Base-by-base conservation (phyloP, 768 basidiomycete species). In the Lactifluus echinatus region DNA sequence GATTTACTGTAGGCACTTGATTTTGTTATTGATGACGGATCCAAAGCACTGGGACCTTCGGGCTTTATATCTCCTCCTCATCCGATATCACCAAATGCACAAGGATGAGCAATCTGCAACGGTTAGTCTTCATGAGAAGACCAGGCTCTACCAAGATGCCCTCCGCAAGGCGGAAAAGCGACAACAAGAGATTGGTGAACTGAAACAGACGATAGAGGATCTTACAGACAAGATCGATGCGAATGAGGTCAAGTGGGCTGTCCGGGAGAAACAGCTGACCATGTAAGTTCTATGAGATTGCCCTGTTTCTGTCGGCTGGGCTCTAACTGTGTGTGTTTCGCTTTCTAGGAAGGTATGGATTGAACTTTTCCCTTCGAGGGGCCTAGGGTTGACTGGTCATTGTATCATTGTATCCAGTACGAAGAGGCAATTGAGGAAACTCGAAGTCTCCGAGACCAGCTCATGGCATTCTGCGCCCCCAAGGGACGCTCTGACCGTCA, bases 21-120 rank as follows among this genome's bases (percentile, higher is more conserved):
- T 54, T n/a, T 31, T 17, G 21, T 23, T 15, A n/a, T 36, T 24
- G 24, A 50, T 39, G 14, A 34, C 28, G n/a, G 10, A n/a, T 53
- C 11, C 8, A 36, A n/a, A 62, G 63, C 63, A 63, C 31, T 63
- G 63, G 63, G 63, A 63, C 40, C 56, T 63, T 21, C 56, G 63
- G 3, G 63, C 61, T 8, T 53, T 62, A 31, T 63, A 63, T 53
- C 43, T 63, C 26, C 56, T 63, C 24, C 52, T 63, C 34, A 44
- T 54, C 28, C 60, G 55, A 42, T 63, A 63, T 45, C 60, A 63
- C 15, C 49, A 60, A 50, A 62, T 62, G 63, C 55, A 62, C 47
- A 63, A 63, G 43, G 63, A 63, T 12, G 56, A 63, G 37, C 60
- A 62, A 36, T 43, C 56, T 14, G 63, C 63, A 4, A 54, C 53